These are phyloP conservation scores for Rhizopogon parksii DNA, from an alignment of 1,284 basidiomycete genomes.

Conservation along the genomic window DNA sequence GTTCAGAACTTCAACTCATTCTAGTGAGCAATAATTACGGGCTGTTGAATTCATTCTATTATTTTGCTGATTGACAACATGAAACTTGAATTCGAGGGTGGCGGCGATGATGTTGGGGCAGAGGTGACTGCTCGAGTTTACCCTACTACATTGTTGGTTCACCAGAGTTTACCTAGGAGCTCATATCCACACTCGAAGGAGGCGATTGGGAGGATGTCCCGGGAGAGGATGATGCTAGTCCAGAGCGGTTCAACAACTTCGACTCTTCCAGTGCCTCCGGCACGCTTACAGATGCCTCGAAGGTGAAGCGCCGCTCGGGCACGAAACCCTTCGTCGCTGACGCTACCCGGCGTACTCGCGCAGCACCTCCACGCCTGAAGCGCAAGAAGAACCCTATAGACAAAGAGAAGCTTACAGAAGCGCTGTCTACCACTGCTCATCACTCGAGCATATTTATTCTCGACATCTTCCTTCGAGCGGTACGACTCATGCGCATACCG, in stretches of 20 bases:
- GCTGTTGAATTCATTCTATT: not conserved
- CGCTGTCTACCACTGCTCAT: constrained; percentile 19
- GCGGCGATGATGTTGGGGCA: not conserved
- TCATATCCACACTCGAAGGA: not conserved
- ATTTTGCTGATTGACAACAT: not conserved
- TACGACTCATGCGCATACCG: constrained; percentile 47
- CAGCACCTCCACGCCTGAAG: constrained; percentile 8
- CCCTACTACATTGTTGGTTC: not conserved
- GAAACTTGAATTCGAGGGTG: not conserved
- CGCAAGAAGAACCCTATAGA: constrained; percentile 13
- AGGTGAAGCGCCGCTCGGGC: constrained; percentile 18
- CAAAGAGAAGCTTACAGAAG: constrained; percentile 20
- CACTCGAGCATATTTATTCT: constrained; percentile 35
- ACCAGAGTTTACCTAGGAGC: not conserved
- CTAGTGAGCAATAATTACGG: too few relatives aligned
- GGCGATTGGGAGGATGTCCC: constrained; percentile 23
- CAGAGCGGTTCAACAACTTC: constrained; percentile 5
- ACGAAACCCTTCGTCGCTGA: constrained; percentile 12
- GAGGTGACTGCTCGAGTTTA: not conserved
- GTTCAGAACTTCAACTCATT: too few relatives aligned
- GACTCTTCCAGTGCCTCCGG: constrained; percentile 4
- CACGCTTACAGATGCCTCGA: constrained; percentile 10
- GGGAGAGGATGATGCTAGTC: constrained; percentile 12
- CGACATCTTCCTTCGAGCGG: constrained; percentile 38
- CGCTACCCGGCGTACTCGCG: constrained; percentile 2